Conservation (phyloP, 306 rosid species). For the Casuarina equisetifolia region DNA sequence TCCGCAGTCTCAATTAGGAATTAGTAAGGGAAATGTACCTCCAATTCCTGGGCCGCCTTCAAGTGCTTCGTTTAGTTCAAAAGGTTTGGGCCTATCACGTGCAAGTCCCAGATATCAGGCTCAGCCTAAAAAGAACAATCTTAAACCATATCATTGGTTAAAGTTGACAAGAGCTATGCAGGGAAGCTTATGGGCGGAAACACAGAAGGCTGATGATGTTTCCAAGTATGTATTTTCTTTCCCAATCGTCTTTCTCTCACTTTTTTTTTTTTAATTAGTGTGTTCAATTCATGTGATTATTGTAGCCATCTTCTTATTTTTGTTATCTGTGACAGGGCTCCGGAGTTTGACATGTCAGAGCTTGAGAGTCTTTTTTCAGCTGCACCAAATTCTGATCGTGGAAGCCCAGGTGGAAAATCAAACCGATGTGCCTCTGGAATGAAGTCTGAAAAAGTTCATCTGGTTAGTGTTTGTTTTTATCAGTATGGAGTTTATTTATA, state of each 20-base stretch:
- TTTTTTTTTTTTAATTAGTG: constrained; percentile 5
- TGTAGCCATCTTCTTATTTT: constrained; percentile 15
- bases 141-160: constrained; percentile 98
- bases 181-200: constrained; percentile 98
- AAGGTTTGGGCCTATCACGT: constrained; percentile 68
- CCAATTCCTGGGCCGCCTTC: constrained; percentile 82
- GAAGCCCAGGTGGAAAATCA: constrained; percentile 50
- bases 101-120: constrained; percentile 42
- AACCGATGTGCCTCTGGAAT: constrained; percentile 50
- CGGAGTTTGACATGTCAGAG: constrained; percentile 97
- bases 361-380: constrained; percentile 85
- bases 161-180: constrained; percentile 92
- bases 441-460: constrained; percentile 83
- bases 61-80: constrained; percentile 51
- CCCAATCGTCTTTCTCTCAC: constrained; percentile 26
- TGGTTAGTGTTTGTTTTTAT: constrained; percentile 45
- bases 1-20: constrained; percentile 30
- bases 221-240: constrained; percentile 55
- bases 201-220: constrained; percentile 77
- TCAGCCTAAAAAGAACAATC: constrained; percentile 64
- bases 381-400: constrained; percentile 56
- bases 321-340: constrained; percentile 65
- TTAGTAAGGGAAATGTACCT: constrained; percentile 48
- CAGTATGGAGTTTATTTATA: background rate
- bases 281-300: constrained; percentile 20